Base-by-base conservation (phyloP, 2,329 filamentous ascomycete genomes). In the Fusarium mangiferae region DNA sequence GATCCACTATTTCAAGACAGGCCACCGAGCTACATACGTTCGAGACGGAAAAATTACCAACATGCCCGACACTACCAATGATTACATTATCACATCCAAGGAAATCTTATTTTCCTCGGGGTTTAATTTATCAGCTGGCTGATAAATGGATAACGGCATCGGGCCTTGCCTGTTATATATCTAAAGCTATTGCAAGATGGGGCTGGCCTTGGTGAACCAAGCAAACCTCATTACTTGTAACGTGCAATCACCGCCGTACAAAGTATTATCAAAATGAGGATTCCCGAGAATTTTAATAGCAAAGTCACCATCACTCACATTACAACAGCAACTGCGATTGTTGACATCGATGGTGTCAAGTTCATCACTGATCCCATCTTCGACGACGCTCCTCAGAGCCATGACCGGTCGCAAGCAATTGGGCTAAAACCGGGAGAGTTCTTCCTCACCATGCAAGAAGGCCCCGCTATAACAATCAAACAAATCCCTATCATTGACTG, bases 311-410 rank as follows among this genome's bases (percentile, higher is more conserved):
- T 61, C 17, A 61, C 58, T 13, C 36, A 61, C 35, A 11, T 54
- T 12, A 55, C 46, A 6, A 42, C 58, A 8, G 58, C 58, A 18
- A 55, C 58, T 6, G 46, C 58, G 8, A 54, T 61, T 15, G 20
- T 61, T 14, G 58, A 54, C 24, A 61, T 61, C 15, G 58, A 61
- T 35, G 36, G 36, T 17, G 36, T 42, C 22, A 54, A 54, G 22
- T 61, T 61, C 15, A 61, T 61, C 36, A 61, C 58, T 20, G 58
- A 61, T 35, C 58, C 58, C 15, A 33, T 61, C 7, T 61, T 61
- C 20, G 46, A 52, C 9, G 46, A 61, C 6, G 46, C 58, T 22
- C 35, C 46, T 4, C 35, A 28, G 7, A 41, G 51, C 24, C 35
- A 41, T n/a, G 51, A 55, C 8, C 35, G 51, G 3, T 41, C 35